phyloP scores from a whole-genome alignment of 306 rosid species.

The Geum urbanum region DNA sequence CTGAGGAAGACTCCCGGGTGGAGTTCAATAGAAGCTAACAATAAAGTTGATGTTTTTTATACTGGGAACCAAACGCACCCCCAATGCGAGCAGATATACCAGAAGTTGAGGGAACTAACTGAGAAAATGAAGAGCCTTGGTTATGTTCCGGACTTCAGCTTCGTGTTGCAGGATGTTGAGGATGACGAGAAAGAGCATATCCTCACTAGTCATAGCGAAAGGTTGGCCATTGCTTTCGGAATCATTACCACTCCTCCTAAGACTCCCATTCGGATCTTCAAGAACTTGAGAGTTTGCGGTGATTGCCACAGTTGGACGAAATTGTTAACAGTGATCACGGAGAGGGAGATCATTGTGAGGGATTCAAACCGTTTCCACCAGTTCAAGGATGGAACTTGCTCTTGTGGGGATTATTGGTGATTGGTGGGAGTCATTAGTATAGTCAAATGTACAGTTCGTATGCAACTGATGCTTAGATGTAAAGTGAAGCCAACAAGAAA shows the following conservation, averaged over 20 bases:
- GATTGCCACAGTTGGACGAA: constrained; percentile 42
- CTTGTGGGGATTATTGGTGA: constrained; percentile 57
- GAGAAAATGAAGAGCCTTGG: constrained; percentile 43
- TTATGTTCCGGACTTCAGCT: constrained; percentile 44
- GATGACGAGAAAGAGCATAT: constrained; percentile 52
- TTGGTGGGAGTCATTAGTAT: background rate
- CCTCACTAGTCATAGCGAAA: constrained; percentile 42
- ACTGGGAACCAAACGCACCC: constrained; percentile 45
- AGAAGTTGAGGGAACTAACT: constrained; percentile 33
- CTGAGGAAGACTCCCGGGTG: constrained; percentile 48
- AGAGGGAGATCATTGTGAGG: constrained; percentile 47
- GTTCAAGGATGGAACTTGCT: constrained; percentile 46
- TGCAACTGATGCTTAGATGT: background rate
- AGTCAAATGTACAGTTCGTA: constrained; percentile 1
- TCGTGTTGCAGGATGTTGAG: constrained; percentile 52
- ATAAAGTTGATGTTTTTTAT: constrained; percentile 47
- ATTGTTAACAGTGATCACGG: constrained; percentile 34
- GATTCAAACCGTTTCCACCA: constrained; percentile 52
- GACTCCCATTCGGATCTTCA: constrained; percentile 42
- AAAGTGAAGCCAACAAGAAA: background rate
- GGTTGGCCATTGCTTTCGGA: constrained; percentile 46
- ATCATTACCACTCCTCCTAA: constrained; percentile 36
- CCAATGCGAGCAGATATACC: constrained; percentile 38
- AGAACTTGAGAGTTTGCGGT: constrained; percentile 48
- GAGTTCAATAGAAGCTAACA: constrained; percentile 52